phyloP scores from a whole-genome alignment of 2,329 filamentous ascomycete species.

The Aspergillus calidoustus region DNA sequence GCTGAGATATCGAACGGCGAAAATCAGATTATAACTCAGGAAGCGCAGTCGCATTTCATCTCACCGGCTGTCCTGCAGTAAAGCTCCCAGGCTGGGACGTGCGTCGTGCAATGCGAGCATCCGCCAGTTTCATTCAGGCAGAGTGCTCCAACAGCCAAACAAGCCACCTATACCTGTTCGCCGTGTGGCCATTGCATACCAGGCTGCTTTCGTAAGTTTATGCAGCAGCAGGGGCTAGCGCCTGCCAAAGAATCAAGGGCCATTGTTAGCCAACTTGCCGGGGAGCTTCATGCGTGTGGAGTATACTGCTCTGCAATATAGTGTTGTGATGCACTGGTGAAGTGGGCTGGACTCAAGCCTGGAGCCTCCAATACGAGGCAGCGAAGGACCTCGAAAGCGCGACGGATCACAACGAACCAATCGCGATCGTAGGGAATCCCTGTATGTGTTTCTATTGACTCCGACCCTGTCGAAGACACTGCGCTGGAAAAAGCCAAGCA shows the following conservation, averaged over 20 bases:
- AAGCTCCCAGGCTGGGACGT: neutral
- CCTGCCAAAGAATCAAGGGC: conserved; percentile 7
- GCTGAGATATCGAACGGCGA: neutral
- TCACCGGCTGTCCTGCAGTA: neutral
- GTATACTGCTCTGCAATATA: neutral
- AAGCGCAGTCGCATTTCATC: neutral
- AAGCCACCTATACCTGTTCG: conserved; percentile 6
- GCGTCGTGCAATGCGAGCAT: neutral
- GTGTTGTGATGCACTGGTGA: neutral
- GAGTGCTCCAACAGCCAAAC: neutral
- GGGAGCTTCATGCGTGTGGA: conserved; percentile 8
- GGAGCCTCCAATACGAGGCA: conserved; percentile 9
- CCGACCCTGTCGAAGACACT: conserved; percentile 9
- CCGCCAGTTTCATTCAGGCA: neutral
- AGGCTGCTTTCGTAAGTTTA: conserved; percentile 7
- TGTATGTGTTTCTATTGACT: conserved; percentile 2
- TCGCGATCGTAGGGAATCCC: conserved; percentile 13
- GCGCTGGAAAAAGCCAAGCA: conserved; percentile 15
- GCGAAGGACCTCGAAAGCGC: neutral
- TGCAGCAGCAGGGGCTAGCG: conserved; percentile 6
- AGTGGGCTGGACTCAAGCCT: neutral
- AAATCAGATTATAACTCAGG: neutral
- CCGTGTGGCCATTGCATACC: conserved; percentile 10
- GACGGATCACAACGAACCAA: conserved; percentile 4
- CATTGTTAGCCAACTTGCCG: neutral